phyloP scores from a whole-genome alignment of 2,329 filamentous ascomycete genomes.

The Niveomyces coronatus region DNA sequence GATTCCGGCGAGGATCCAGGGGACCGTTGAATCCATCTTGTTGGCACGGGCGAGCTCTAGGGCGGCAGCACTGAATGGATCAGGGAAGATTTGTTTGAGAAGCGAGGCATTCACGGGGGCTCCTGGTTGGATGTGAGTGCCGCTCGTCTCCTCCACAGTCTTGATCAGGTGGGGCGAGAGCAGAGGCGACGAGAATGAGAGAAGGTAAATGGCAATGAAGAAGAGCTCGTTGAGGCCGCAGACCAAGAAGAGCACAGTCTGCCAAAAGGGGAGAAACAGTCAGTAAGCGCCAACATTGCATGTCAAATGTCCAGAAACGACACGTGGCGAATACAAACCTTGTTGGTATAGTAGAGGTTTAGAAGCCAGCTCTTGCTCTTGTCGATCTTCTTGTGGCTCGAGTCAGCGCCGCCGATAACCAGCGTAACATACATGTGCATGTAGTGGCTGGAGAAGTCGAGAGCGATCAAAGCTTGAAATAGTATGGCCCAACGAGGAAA shows the following conservation, averaged over 20 bases:
- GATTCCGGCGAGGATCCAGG: slow-evolving; percentile 65
- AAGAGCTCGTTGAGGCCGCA: slow-evolving; percentile 91
- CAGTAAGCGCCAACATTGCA: neutral
- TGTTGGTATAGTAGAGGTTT: slow-evolving; percentile 96
- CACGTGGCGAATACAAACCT: slow-evolving; percentile 47
- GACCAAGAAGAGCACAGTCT: slow-evolving; percentile 86
- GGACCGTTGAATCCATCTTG: slow-evolving; percentile 67
- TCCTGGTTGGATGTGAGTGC: slow-evolving; percentile 50
- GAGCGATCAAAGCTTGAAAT: slow-evolving; percentile 85
- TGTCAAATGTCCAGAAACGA: neutral
- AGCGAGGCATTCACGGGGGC: slow-evolving; percentile 59
- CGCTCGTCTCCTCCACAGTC: slow-evolving; percentile 42
- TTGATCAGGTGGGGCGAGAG: slow-evolving; percentile 76
- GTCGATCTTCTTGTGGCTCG: slow-evolving; percentile 88
- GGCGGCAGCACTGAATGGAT: slow-evolving; percentile 84
- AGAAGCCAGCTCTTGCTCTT: slow-evolving; percentile 78
- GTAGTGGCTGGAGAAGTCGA: slow-evolving; percentile 94
- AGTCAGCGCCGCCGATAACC: slow-evolving; percentile 71
- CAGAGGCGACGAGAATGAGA: slow-evolving; percentile 87
- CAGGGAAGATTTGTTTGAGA: slow-evolving; percentile 68
- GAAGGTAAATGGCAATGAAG: slow-evolving; percentile 95
- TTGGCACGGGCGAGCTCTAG: slow-evolving; percentile 89
- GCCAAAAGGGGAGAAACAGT: neutral
- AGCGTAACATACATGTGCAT: slow-evolving; percentile 98
- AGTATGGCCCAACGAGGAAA: slow-evolving; percentile 90